These are phyloP conservation scores for Aureobasidium sp. DNA, from an alignment of 2,329 filamentous ascomycete species.

Conservation along the genomic window DNA sequence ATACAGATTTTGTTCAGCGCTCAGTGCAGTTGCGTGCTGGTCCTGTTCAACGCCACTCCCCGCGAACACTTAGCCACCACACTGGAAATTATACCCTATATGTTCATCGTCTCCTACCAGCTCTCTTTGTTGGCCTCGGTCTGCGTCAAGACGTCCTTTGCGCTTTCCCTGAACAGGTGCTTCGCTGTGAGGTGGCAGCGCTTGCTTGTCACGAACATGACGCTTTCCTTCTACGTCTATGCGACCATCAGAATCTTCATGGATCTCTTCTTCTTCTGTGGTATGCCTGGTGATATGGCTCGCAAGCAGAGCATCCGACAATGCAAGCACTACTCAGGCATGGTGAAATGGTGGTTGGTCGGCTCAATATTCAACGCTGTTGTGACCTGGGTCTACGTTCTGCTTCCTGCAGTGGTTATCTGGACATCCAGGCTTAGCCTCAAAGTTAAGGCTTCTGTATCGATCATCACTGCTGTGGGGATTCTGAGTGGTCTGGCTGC, in stretches of 20 bases:
- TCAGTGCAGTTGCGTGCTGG: conserved; percentile 7
- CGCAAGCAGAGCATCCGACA: conserved; percentile 16
- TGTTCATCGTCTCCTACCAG: conserved; percentile 28
- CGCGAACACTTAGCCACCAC: not conserved
- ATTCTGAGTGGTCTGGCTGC: conserved; percentile 22
- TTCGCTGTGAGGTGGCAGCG: conserved; percentile 34
- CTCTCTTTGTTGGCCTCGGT: conserved; percentile 36
- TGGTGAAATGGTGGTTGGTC: conserved; percentile 20
- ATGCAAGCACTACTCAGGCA: conserved; percentile 19
- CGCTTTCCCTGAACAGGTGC: conserved; percentile 39
- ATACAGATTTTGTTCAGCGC: conserved; percentile 11
- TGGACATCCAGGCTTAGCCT: conserved; percentile 35
- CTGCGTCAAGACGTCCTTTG: conserved; percentile 38
- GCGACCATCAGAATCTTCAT: conserved; percentile 28
- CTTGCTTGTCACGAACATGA: conserved; percentile 20
- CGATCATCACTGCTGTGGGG: conserved; percentile 35
- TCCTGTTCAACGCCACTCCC: not conserved
- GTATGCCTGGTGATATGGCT: conserved; percentile 21
- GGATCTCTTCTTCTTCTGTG: conserved; percentile 28
- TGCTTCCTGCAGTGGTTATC: conserved; percentile 35
- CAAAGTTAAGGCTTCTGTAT: conserved; percentile 35
- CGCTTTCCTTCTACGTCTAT: conserved; percentile 25
- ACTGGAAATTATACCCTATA: not conserved
- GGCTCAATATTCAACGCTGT: conserved; percentile 30
- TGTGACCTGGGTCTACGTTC: conserved; percentile 31